Conservation (phyloP, 768 basidiomycete genomes). For the Amanita exitialis region DNA sequence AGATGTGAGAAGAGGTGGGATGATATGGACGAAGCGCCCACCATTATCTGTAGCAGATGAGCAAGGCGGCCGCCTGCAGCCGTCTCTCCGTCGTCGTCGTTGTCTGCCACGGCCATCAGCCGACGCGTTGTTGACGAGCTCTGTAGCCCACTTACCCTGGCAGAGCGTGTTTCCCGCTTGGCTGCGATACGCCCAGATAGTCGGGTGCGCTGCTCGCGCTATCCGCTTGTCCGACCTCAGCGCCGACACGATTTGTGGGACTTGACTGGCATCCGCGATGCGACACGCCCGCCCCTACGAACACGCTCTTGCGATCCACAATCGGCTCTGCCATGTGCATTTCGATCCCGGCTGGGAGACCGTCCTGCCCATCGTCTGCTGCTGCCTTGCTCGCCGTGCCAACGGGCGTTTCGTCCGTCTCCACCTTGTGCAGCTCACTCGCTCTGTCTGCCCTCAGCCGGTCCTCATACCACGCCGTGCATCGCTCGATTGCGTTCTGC, state of each 20-base stretch:
- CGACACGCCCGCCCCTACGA: conserved; percentile 80
- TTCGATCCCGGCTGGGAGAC: conserved; percentile 47
- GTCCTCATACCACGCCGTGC: conserved; percentile 63
- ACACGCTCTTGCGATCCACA: conserved; percentile 74
- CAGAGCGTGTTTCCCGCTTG: conserved; percentile 48
- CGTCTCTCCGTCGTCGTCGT: conserved; percentile 91
- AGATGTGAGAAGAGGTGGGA: too few relatives aligned
- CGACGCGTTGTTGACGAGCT: too few relatives aligned
- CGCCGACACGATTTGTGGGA: conserved; percentile 54
- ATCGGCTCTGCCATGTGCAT: conserved; percentile 74
- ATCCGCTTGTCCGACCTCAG: conserved; percentile 66
- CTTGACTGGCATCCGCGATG: conserved; percentile 73
- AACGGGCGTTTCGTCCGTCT: conserved; percentile 20
- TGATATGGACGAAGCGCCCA: conserved; percentile 19
- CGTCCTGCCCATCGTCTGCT: not conserved
- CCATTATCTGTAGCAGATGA: conserved; percentile 84
- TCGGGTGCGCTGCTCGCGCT: conserved; percentile 66
- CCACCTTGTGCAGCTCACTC: conserved; percentile 46
- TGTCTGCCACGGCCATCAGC: conserved; percentile 58
- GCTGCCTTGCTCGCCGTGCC: not conserved
- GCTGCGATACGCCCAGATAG: conserved; percentile 80
- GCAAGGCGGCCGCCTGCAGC: conserved; percentile 87
- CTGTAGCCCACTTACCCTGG: too few relatives aligned
- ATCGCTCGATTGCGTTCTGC: conserved; percentile 61
- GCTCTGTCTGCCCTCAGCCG: conserved; percentile 45